Evolutionary conservation across 129 eudicot species (phyloP), one percentile per base, ranked within the genome.

Genomic region (Arctium minus): DNA sequence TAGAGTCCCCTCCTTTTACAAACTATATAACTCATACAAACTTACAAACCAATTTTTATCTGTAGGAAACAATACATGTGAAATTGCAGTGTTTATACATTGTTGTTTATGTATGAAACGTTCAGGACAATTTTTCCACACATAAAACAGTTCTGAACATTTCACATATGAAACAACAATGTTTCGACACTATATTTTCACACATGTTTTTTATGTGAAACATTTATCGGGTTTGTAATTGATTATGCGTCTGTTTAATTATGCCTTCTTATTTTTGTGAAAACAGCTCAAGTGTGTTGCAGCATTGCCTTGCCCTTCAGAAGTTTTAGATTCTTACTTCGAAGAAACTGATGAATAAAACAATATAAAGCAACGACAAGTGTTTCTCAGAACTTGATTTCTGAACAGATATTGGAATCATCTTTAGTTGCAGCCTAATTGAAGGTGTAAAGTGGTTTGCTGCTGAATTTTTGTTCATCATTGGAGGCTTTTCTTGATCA

Each of bases 201-300:
- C 0, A 13, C 17, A n/a, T 15, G 27, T n/a, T 56, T 18, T 56
- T 56, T 56, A 56, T 56, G 22, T 60, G 68, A 60, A 60, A 60
- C 29, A 60, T n/a, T 5, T 60, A 60, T n/a, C 5, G 68, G 29
- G 30, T n/a, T 60, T 60, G 68, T 60, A n/a, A n/a, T 5, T 60
- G 68, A 60, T 60, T 60, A 60, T 60, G 68, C 9, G 7, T 60
- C 8, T 60, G 30, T 60, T 77, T 78, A 78, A 78, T 71, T 1
- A 35, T 73, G 44, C 0, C 1, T 48, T 71, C 72, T 32, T 12
- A 18, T 68, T 46, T 74, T 85, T 79, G 36, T 74, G 82, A 69
- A 42, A 83, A 81, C 98, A 94, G 98, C 89, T 86, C 88, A 94
- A 86, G 85, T 32, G 87, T 83, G 97, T 92, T 38, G 94, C 98